Percentiles rank a stretch among this genome's conserved stretches.
Conservation (phyloP, 768 basidiomycete genomes). For the Inosperma sp. region DNA sequence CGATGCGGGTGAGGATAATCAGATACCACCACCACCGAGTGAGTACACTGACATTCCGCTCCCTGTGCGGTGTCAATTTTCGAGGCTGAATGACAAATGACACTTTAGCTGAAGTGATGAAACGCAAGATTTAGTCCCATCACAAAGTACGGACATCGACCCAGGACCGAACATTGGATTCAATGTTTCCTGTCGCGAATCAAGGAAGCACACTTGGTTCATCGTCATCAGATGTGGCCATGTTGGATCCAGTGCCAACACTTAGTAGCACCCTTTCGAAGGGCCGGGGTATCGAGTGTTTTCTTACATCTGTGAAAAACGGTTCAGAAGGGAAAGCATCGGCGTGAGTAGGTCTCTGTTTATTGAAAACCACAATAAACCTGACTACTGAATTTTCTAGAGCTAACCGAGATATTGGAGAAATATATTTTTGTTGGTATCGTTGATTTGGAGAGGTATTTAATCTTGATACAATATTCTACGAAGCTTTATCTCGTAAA, state of each 20-base stretch:
- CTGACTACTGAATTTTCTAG: conserved; percentile 37
- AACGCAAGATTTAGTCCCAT: conserved; percentile 63
- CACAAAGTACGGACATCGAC: conserved; percentile 91
- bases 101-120: conserved; percentile 19
- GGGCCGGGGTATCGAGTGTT: conserved; percentile 60
- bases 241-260: conserved; percentile 17
- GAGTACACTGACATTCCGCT: neutral
- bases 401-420: conserved; percentile 74
- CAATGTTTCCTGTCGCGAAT: conserved; percentile 78
- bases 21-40: conserved; percentile 14
- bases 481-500: conserved; percentile 90
- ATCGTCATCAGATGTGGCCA: conserved; percentile 21
- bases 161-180: conserved; percentile 86
- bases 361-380: neutral
- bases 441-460: conserved; percentile 66
- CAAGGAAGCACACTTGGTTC: conserved; percentile 34
- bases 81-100: no score
- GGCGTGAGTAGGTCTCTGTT: conserved; percentile 55
- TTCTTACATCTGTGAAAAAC: conserved; percentile 65
- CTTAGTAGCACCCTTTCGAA: conserved; percentile 10
- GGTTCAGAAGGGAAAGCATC: conserved; percentile 58
- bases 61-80: neutral
- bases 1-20: conserved; percentile 24
- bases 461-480: conserved; percentile 81
- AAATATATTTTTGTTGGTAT: conserved; percentile 92